Percentiles rank a stretch among this genome's conserved stretches.
These are phyloP conservation scores for Pterocarpus santalinus DNA, from an alignment of 306 rosid genomes.

Conservation along the genomic window DNA sequence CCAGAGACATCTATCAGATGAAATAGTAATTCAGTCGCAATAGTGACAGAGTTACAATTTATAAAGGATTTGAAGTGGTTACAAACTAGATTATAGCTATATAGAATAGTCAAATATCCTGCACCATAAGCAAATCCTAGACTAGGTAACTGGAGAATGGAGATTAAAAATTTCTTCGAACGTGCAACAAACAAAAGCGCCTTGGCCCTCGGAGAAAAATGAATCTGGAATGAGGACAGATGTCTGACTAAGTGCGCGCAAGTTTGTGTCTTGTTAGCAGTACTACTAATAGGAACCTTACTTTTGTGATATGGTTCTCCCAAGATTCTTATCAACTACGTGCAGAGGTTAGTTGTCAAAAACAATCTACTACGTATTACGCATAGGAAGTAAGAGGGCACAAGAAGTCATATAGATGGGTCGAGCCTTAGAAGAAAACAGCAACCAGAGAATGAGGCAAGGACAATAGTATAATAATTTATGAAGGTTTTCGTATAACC, in stretches of 20 bases:
- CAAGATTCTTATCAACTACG: no score
- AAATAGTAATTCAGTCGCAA: background rate
- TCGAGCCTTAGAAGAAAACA: background rate
- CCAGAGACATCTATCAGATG: conserved; percentile 6
- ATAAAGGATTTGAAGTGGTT: background rate
- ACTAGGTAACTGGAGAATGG: background rate
- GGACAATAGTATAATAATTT: no score
- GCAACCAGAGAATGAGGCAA: no score
- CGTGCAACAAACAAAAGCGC: background rate
- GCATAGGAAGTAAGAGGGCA: conserved; percentile 1
- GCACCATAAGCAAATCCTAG: no score
- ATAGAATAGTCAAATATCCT: background rate
- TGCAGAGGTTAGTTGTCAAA: background rate
- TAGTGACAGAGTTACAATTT: background rate
- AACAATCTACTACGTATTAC: background rate
- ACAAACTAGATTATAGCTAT: background rate
- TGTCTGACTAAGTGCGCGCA: background rate
- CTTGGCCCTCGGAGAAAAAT: background rate
- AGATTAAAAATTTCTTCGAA: background rate
- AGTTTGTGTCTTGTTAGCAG: background rate
- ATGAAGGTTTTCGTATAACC: conserved; percentile 11
- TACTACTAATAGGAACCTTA: no score
- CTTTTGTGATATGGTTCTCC: no score
- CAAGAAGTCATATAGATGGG: no score
- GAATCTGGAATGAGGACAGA: background rate